These are phyloP conservation scores for Orbilia javanica DNA, from an alignment of 2,329 filamentous ascomycete species.

Conservation along the genomic window DNA sequence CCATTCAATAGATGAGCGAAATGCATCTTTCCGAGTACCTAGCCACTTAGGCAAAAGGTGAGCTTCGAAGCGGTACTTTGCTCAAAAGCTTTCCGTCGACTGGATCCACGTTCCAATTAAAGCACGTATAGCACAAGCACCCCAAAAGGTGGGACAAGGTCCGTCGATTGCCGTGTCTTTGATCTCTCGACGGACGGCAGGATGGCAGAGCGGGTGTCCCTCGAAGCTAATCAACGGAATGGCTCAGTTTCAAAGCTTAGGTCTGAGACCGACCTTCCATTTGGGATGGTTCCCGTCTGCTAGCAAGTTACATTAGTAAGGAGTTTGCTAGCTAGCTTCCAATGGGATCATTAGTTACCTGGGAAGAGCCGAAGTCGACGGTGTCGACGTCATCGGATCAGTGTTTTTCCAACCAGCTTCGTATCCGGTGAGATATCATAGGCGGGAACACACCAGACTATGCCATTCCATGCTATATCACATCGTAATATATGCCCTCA, in stretches of 20 bases:
- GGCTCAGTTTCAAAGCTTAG: constrained; percentile 54
- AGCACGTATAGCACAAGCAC: background rate
- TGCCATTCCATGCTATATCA: background rate
- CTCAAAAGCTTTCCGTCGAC: constrained; percentile 7
- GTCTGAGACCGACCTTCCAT: constrained; percentile 44
- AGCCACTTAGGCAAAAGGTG: background rate
- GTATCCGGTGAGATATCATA: background rate
- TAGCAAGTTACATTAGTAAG: constrained; percentile 5
- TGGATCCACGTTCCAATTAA: constrained; percentile 24
- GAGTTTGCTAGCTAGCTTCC: constrained; percentile 12
- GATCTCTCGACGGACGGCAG: constrained; percentile 37
- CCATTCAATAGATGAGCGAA: constrained; percentile 29
- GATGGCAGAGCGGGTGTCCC: constrained; percentile 46
- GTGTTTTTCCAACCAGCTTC: background rate
- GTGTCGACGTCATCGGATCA: constrained; percentile 21
- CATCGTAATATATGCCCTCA: background rate
- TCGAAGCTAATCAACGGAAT: constrained; percentile 15
- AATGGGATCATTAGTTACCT: constrained; percentile 1
- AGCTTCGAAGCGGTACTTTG: background rate
- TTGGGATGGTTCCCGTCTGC: constrained; percentile 40
- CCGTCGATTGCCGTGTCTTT: constrained; percentile 38
- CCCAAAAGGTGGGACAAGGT: constrained; percentile 36
- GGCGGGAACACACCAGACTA: background rate
- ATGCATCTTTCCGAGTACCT: constrained; percentile 7
- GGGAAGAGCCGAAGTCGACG: constrained; percentile 8